Conservation (phyloP, 805 yeast genomes). For the Nakazawaea wyomingensis region DNA sequence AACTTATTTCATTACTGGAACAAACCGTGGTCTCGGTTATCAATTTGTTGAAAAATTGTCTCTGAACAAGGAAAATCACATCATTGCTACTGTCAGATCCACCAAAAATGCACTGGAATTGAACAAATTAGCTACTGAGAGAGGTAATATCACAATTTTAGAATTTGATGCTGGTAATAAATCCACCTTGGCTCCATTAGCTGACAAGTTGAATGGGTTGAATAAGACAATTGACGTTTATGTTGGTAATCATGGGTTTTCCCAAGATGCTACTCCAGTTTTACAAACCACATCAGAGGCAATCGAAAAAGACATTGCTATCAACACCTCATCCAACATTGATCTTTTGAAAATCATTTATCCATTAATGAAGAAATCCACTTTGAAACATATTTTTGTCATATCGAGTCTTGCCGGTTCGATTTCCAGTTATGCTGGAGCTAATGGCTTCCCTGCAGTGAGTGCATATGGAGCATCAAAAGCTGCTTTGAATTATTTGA, state of each 20-base stretch:
- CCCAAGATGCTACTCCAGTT: not conserved
- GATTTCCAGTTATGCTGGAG: not conserved
- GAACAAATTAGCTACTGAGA: slow-evolving; percentile 6
- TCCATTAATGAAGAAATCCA: not conserved
- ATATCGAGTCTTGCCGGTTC: slow-evolving; percentile 13
- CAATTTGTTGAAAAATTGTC: slow-evolving; percentile 17
- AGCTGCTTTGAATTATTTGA: slow-evolving; percentile 30
- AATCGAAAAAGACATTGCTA: not conserved
- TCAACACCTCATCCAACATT: not conserved
- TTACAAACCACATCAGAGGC: not conserved
- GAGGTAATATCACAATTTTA: not conserved
- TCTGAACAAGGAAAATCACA: slow-evolving; percentile 11
- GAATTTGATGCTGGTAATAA: slow-evolving; percentile 15
- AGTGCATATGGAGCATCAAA: slow-evolving; percentile 31
- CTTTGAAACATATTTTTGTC: slow-evolving; percentile 11
- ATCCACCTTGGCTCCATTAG: slow-evolving; percentile 18
- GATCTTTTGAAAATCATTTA: not conserved
- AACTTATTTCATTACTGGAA: slow-evolving; percentile 21
- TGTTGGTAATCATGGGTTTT: slow-evolving; percentile 23
- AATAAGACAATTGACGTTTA: slow-evolving; percentile 21
- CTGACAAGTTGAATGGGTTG: slow-evolving; percentile 11
- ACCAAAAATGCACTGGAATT: slow-evolving; percentile 13
- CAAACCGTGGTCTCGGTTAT: slow-evolving; percentile 23
- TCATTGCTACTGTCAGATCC: slow-evolving; percentile 11
- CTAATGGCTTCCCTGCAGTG: slow-evolving; percentile 11